These are phyloP conservation scores for Fusarium nurragi DNA, from an alignment of 2,329 filamentous ascomycete species.

Conservation along the genomic window DNA sequence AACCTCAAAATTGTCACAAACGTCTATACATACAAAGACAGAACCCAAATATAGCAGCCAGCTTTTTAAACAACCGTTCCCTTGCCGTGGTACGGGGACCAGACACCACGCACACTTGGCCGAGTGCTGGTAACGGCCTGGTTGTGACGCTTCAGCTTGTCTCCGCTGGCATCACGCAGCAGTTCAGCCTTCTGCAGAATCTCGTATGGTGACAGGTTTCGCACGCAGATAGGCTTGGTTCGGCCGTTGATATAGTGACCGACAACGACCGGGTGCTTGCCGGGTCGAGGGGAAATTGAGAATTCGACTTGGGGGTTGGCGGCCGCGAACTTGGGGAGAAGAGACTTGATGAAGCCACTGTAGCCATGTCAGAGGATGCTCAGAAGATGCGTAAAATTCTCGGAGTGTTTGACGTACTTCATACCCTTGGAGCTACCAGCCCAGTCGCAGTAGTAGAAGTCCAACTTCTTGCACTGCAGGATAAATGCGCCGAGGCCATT, in stretches of 20 bases:
- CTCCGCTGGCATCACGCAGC: conserved; percentile 77
- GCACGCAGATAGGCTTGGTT: conserved; percentile 86
- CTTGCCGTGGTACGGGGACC: conserved; percentile 74
- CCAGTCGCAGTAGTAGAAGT: conserved; percentile 98
- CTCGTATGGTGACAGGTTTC: conserved; percentile 82
- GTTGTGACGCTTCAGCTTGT: conserved; percentile 72
- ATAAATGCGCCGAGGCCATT: conserved; percentile 98
- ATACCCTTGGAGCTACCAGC: conserved; percentile 93
- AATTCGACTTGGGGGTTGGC: conserved; percentile 91
- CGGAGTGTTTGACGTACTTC: conserved; percentile 69
- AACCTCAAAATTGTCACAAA: conserved; percentile 41
- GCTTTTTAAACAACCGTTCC: conserved; percentile 61
- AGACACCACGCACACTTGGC: conserved; percentile 73
- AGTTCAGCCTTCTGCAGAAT: conserved; percentile 82
- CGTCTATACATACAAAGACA: conserved; percentile 40
- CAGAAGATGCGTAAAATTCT: neutral
- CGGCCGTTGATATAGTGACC: conserved; percentile 94
- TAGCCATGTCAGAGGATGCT: conserved; percentile 40
- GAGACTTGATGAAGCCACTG: conserved; percentile 82
- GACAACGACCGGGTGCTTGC: conserved; percentile 86
- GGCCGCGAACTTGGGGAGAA: conserved; percentile 80
- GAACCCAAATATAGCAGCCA: conserved; percentile 9
- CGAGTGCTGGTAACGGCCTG: conserved; percentile 73
- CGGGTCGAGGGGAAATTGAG: conserved; percentile 87
- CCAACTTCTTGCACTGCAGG: conserved; percentile 93